Percentiles rank a stretch among this genome's conserved stretches.
Conservation (phyloP, 768 basidiomycete species). For the Agrocybe praecox region DNA sequence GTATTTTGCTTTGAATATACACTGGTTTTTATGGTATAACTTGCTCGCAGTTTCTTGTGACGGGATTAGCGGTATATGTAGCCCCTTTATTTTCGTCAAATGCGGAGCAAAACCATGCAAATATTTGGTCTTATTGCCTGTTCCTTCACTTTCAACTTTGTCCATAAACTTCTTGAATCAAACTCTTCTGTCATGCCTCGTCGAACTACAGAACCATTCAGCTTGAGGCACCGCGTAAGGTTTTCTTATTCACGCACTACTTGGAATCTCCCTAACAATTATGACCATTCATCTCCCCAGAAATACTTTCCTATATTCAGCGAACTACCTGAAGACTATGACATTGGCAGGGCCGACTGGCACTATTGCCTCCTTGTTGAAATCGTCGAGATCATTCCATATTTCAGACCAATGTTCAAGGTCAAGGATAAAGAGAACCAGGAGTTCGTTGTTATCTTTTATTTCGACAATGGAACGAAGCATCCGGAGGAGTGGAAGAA, state of each 20-base stretch:
- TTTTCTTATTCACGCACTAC: not conserved
- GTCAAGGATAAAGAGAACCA: slow-evolving; percentile 26
- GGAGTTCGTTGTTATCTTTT: slow-evolving; percentile 22
- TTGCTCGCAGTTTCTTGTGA: too few species aligned
- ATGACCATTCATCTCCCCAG: not conserved
- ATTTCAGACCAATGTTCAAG: slow-evolving; percentile 21
- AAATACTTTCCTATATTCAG: not conserved
- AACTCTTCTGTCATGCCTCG: not conserved
- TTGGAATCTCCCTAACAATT: not conserved
- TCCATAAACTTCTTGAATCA: not conserved
- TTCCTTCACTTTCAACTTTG: not conserved
- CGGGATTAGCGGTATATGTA: too few species aligned
- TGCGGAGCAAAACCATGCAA: not conserved
- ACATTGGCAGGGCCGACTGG: not conserved
- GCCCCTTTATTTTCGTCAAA: not conserved
- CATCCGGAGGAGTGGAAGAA: slow-evolving; percentile 4
- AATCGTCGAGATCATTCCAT: slow-evolving; percentile 20
- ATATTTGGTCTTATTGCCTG: not conserved
- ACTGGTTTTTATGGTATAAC: not conserved
- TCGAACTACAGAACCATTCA: not conserved
- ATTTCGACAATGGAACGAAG: slow-evolving; percentile 19
- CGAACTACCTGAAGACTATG: not conserved
- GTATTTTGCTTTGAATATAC: slow-evolving; percentile 7
- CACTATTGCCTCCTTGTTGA: slow-evolving; percentile 37
- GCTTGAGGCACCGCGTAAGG: not conserved